Conservation (phyloP, 164 flowering plant genomes). For the Hamamelis virginiana region DNA sequence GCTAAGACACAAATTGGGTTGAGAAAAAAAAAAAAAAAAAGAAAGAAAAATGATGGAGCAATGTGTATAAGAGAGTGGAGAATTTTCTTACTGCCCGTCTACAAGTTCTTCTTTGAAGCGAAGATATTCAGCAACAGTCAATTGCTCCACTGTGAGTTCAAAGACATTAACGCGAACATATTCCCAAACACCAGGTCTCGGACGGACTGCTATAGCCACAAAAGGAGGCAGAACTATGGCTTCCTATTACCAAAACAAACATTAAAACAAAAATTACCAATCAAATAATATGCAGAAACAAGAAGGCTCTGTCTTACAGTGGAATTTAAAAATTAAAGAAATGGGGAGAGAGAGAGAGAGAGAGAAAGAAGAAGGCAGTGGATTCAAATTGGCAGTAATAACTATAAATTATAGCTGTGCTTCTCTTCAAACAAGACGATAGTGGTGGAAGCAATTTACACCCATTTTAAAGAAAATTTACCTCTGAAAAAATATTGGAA, state of each 20-base stretch:
- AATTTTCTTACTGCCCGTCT: constrained; percentile 52
- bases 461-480: no score
- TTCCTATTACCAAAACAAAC: constrained; percentile 53
- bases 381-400: background rate
- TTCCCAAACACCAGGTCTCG: constrained; percentile 99
- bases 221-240: constrained; percentile 90
- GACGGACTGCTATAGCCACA: constrained; percentile 91
- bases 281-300: background rate
- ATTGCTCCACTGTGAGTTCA: constrained; percentile 83
- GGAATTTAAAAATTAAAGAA: background rate
- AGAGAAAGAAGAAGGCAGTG: background rate
- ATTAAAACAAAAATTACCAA: background rate
- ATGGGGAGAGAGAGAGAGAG: no score
- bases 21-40: background rate
- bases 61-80: background rate
- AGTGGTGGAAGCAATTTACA: no score
- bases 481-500: no score
- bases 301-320: background rate
- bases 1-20: no score
- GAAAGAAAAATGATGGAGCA: background rate
- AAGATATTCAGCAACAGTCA: constrained; percentile 81
- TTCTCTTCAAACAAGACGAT: no score
- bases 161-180: constrained; percentile 82
- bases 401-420: no score
- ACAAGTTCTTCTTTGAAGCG: constrained; percentile 83